Base-by-base conservation (phyloP, 805 yeast species). In the Hanseniaspora hatyaiensis region DNA sequence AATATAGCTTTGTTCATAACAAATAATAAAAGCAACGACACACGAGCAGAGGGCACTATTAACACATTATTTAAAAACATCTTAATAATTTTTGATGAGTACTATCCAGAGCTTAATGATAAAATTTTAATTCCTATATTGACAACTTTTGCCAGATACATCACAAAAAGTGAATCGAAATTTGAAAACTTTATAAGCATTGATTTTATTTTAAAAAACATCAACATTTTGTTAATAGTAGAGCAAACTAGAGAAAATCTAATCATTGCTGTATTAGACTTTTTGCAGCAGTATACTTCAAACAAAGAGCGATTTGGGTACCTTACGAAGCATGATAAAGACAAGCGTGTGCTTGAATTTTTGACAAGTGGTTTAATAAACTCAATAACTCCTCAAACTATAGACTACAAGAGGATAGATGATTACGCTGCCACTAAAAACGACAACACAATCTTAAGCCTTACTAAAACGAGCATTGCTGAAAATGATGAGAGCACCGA, bases 1-100 rank as follows among this genome's bases (percentile, higher is more conserved):
- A 79, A 88, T 2, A 74, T 87, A 28, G 77, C 89, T 3, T 81
- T 95, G 36, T 85, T 84, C 61, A 71, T 82, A 54, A 77, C 87
- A 3, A 88, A 92, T 26, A 82, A 80, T 23, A 70, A 76, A 20
- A 71, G 76, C 43, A 78, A 80, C 54, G 92, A 87, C 51, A 55
- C 56, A 23, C 20, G 33, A 22, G 19, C 49, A 8, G 38, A 37
- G 23, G 49, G 42, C 5, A 36, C 38, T 23, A 37, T 45, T 8
- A 45, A 45, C 22, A 29, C 20, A 4, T 11, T 45, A 18, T 45
- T 45, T 15, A 45, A 45, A 13, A 45, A 37, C 16, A 36, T 45
- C 8, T 16, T 45, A 12, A 12, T 37, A 9, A 33, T 45, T 12
- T 45, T 15, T 26, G 32, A 45, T 23, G 49, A 37, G n/a, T 45